phyloP scores from a whole-genome alignment of 257 asterid species.

The Solanum pinnatisectum region DNA sequence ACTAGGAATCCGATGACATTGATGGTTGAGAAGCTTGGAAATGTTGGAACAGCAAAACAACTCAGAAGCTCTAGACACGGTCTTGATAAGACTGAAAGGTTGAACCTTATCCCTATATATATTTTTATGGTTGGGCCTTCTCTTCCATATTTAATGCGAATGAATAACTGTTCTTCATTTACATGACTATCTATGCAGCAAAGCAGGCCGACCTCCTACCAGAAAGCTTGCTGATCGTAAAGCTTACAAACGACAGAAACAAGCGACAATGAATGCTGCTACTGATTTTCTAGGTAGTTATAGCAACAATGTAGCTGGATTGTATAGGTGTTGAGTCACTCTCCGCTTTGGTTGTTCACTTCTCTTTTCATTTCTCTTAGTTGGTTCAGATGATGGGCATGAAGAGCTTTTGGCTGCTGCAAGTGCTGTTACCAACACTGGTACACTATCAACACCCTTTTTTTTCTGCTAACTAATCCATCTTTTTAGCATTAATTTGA shows the following conservation, averaged over 20 bases:
- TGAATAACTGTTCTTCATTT: not conserved
- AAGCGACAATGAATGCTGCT: conserved; percentile 36
- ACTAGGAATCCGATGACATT: conserved; percentile 55
- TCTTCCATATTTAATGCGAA: not conserved
- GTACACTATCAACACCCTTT: conserved; percentile 27
- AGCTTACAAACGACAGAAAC: conserved; percentile 72
- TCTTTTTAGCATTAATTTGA: not conserved
- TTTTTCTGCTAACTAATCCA: not conserved
- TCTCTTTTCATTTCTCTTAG: conserved; percentile 18
- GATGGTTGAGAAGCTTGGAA: conserved; percentile 60
- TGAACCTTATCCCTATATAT: not conserved
- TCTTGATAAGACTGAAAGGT: conserved; percentile 78
- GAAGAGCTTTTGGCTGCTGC: conserved; percentile 91
- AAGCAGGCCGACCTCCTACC: conserved; percentile 72
- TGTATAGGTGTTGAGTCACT: not conserved
- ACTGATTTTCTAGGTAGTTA: conserved; percentile 71
- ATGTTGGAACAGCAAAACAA: conserved; percentile 76
- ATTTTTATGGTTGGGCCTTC: not conserved
- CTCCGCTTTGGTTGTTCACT: not conserved
- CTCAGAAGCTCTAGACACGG: conserved; percentile 77
- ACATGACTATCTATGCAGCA: conserved; percentile 41
- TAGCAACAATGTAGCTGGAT: not conserved
- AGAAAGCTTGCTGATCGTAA: conserved; percentile 89
- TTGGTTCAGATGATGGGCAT: conserved; percentile 78
- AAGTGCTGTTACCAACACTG: conserved; percentile 63